Base-by-base conservation (phyloP, 2,329 filamentous ascomycete genomes). In the Colletotrichum cereale region DNA sequence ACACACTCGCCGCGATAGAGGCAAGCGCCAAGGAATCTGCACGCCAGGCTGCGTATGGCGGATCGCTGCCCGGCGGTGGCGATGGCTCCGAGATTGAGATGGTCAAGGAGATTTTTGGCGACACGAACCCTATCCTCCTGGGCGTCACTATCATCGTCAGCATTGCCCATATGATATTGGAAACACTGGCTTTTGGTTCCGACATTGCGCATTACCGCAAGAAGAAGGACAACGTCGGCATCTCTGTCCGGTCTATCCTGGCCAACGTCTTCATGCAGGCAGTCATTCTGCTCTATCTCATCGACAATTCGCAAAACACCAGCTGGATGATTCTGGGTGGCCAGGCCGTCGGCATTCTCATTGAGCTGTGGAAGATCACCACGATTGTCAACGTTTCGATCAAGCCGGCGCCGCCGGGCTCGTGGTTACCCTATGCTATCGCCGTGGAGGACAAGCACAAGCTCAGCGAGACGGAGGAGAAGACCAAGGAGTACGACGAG, bases 161-260 rank as follows among this genome's bases (percentile, higher is more conserved):
- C 74, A 88, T 99, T 69, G 87, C 96, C 48, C 96, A 99, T 84
- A 95, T 97, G 88, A 86, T 99, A 76, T 96, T 99, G 74, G 96
- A 99, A 83, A 95, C 93, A 78, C 89, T 99, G 42, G 96, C 96
- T 2, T 99, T 99, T 85, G 97, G 97, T 78, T 97, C 93, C 79
- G 96, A 99, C 80, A 97, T 99, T 80, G 91, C 95, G 60, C 96
- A 99, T 83, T 99, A 96, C 90, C 94, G 95, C 80, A 98, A 98
- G 86, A 99, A 99, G 92, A 99, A 99, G 87, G 97, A 98, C 84
- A 96, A 97, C 71, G 93, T 99, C 36, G 96, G 96, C 74, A 97
- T 97, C 56, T 98, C 95, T 1, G 93, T 99, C 72, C 94, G 96
- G 68, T 97, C 96, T 40, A 99, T 99, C 78, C 86, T 99, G 68